phyloP scores from a whole-genome alignment of 352 stramenopile genomes.

The Phytopythium delawarense region DNA sequence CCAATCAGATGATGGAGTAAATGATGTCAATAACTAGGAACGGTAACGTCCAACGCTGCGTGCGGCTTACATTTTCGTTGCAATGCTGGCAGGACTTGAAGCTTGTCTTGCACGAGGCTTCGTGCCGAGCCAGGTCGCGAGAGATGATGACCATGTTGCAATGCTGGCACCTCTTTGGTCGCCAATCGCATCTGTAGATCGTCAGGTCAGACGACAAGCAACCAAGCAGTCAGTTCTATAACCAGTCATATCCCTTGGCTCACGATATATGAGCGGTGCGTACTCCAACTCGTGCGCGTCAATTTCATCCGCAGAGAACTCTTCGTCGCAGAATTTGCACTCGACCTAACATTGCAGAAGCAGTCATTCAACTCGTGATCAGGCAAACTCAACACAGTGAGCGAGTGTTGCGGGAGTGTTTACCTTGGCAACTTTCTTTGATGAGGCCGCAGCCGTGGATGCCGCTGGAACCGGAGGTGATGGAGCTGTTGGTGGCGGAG shows the following conservation, averaged over 20 bases:
- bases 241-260: too few species aligned
- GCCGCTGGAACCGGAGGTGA: too few species aligned
- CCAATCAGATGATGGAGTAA: background rate
- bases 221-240: too few species aligned
- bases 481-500: too few species aligned
- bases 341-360: constrained; percentile 23
- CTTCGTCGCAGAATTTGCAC: constrained; percentile 82
- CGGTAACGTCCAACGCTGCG: background rate
- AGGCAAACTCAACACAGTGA: too few species aligned
- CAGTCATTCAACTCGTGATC: too few species aligned
- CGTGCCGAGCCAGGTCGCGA: constrained; percentile 54
- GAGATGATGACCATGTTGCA: constrained; percentile 84
- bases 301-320: constrained; percentile 45
- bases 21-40: background rate
- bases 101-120: constrained; percentile 64
- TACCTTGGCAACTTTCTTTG: too few species aligned
- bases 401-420: too few species aligned
- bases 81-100: constrained; percentile 63
- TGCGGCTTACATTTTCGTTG: constrained; percentile 41
- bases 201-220: background rate
- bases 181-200: constrained; percentile 60
- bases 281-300: constrained; percentile 63
- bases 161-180: constrained; percentile 69
- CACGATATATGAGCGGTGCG: background rate
- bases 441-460: too few species aligned